Conservation (phyloP, 345 rosid genomes). For the Lepidium aucheri region DNA sequence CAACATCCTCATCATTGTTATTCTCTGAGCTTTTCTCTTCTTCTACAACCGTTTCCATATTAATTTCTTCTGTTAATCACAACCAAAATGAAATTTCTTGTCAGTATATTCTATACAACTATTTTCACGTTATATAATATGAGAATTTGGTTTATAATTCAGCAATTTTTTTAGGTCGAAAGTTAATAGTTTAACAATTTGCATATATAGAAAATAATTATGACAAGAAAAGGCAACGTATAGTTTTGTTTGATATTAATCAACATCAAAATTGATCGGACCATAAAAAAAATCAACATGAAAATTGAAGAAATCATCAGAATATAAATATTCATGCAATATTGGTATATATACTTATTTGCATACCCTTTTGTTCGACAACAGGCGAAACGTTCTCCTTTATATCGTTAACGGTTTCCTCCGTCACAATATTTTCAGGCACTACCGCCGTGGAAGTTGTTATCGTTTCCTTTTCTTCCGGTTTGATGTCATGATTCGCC, state of each 20-base stretch:
- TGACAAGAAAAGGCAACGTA: neutral
- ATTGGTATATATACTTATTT: neutral
- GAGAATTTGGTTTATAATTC: neutral
- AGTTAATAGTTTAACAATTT: neutral
- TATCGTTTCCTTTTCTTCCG: neutral
- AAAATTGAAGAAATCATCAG: neutral
- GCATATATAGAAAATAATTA: neutral
- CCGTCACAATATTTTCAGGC: neutral
- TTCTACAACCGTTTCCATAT: conserved; percentile 2
- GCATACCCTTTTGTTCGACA: conserved; percentile 19
- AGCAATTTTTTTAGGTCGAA: no score
- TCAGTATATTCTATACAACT: neutral
- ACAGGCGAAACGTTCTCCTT: conserved; percentile 2
- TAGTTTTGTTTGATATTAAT: neutral
- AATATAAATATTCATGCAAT: neutral
- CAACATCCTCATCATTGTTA: neutral
- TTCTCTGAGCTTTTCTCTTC: conserved; percentile 5
- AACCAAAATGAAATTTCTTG: neutral
- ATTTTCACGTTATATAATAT: neutral
- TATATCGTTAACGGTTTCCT: conserved; percentile 13
- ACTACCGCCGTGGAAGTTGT: neutral
- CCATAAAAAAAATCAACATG: neutral
- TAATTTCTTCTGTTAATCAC: neutral
- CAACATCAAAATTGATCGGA: neutral
- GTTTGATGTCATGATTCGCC: neutral